Evolutionary conservation across 2,329 filamentous ascomycete species (phyloP).

Genomic region (Pseudopyrenochaeta lycopersici): DNA sequence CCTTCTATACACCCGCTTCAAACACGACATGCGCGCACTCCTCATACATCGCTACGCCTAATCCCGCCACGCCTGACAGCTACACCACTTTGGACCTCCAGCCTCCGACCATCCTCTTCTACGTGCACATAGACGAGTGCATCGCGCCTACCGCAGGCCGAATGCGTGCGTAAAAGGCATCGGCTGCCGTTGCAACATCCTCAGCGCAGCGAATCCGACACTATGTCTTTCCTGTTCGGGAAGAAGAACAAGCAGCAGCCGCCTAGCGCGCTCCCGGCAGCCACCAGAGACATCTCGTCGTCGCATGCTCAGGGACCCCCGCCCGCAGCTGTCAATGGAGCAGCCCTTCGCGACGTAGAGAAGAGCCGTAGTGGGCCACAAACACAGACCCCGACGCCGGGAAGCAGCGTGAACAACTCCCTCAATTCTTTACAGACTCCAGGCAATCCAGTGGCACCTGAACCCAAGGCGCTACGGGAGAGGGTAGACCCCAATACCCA

Average conservation of each 20-base stretch:
- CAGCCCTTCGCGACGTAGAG: constrained; percentile 53
- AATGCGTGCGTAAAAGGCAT: constrained; percentile 44
- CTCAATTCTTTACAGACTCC: constrained; percentile 73
- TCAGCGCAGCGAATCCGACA: constrained; percentile 29
- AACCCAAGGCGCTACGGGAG: constrained; percentile 68
- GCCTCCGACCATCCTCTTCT: constrained; percentile 17
- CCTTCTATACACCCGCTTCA: neutral
- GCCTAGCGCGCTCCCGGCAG: constrained; percentile 59
- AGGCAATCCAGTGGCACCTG: constrained; percentile 66
- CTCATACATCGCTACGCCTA: constrained; percentile 8
- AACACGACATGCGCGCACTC: constrained; percentile 24
- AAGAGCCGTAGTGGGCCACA: constrained; percentile 33
- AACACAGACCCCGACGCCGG: constrained; percentile 70
- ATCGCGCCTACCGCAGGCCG: constrained; percentile 26
- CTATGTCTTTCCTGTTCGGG: constrained; percentile 64
- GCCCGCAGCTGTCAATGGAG: constrained; percentile 54
- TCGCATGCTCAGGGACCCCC: constrained; percentile 62
- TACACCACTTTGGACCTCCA: constrained; percentile 15
- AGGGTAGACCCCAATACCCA: constrained; percentile 64
- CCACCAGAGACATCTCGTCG: constrained; percentile 64
- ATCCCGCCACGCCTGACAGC: constrained; percentile 7
- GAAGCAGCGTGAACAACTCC: constrained; percentile 72
- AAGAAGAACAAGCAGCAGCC: constrained; percentile 54
- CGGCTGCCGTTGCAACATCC: constrained; percentile 29
- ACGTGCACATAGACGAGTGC: constrained; percentile 12